Base-by-base conservation (phyloP, 2,329 filamentous ascomycete genomes). In the Elsinoe fawcettii region DNA sequence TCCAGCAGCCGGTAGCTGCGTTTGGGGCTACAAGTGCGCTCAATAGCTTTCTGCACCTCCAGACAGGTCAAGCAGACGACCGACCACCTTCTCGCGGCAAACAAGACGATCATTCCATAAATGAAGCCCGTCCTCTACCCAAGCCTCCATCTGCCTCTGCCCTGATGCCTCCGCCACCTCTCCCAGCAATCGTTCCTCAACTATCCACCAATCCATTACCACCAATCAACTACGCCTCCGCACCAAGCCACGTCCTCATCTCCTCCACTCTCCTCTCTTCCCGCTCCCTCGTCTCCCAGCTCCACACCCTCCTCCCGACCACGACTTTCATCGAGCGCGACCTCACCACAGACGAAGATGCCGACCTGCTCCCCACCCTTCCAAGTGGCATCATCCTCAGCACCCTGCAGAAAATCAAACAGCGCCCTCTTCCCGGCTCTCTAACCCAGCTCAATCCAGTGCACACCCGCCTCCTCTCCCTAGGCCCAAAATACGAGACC, bases 331-430 rank as follows among this genome's bases (percentile, higher is more conserved):
- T 86, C 7, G 84, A 87, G 61, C 76, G 84, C 51, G 82, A 86
- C 61, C 84, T 82, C 58, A 69, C 69, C 3, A 62, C 63, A 3
- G 63, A 66, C 54, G 18, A 51, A 41, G 86, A 90, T 67, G 85
- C 88, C 2, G 90, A 96, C 64, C 70, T 96, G 2, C 80, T 86
- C 1, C 64, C 91, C 4, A 88, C 88, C 0, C 83, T 88, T 0
- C 76, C 75, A 0, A 82, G 80, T 0, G 90, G 87, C 0, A 72
- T 95, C 2, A 69, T 95, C 0, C 66, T 87, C 18, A 88, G 88
- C 0, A 87, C 81, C 0, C 73, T 91, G 4, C 81, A 91, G 60
- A 83, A 85, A 62, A 77, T 87, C 23, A 86, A 84, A 43, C 91
- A 96, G 65, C 81, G 78, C 49, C 76, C 85, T 2, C 74, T 90